Evolutionary conservation across 2,329 filamentous ascomycete genomes (phyloP).

Genomic region (Camptophora hylomeconis): DNA sequence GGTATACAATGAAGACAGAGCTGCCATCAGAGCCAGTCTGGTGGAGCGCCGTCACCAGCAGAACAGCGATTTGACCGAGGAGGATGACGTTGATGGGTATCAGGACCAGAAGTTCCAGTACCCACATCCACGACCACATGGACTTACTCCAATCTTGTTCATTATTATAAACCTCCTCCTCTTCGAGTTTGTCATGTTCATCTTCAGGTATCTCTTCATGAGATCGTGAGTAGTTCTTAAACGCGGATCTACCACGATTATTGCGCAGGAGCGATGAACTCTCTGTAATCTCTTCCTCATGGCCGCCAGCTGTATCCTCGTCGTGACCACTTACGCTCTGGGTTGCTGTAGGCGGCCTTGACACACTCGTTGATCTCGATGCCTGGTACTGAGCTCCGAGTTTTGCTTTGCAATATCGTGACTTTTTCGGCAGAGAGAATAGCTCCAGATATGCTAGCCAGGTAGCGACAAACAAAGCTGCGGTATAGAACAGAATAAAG

Average conservation of each 20-base stretch:
- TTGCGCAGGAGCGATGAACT: slow-evolving; percentile 11
- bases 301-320: slow-evolving; percentile 27
- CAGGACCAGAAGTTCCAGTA: slow-evolving; percentile 70
- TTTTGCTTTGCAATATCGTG: slow-evolving; percentile 50
- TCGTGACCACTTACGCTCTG: slow-evolving; percentile 23
- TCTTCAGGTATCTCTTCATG: slow-evolving; percentile 26
- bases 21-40: slow-evolving; percentile 82
- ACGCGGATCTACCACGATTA: slow-evolving; percentile 10
- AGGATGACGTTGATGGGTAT: slow-evolving; percentile 68
- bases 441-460: slow-evolving; percentile 68
- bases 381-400: slow-evolving; percentile 21
- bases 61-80: slow-evolving; percentile 60
- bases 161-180: slow-evolving; percentile 17
- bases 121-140: slow-evolving; percentile 75
- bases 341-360: slow-evolving; percentile 4
- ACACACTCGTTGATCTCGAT: slow-evolving; percentile 10
- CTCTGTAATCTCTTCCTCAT: slow-evolving; percentile 16
- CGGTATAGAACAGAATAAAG: slow-evolving; percentile 66
- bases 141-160: slow-evolving; percentile 79
- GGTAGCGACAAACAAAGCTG: slow-evolving; percentile 59
- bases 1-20: slow-evolving; percentile 55
- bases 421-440: slow-evolving; percentile 60
- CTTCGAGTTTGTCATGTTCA: slow-evolving; percentile 8
- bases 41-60: slow-evolving; percentile 56
- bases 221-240: slow-evolving; percentile 24